Evolutionary conservation across 805 yeast genomes (phyloP).

Genomic region (Scheffersomyces amazonensis): DNA sequence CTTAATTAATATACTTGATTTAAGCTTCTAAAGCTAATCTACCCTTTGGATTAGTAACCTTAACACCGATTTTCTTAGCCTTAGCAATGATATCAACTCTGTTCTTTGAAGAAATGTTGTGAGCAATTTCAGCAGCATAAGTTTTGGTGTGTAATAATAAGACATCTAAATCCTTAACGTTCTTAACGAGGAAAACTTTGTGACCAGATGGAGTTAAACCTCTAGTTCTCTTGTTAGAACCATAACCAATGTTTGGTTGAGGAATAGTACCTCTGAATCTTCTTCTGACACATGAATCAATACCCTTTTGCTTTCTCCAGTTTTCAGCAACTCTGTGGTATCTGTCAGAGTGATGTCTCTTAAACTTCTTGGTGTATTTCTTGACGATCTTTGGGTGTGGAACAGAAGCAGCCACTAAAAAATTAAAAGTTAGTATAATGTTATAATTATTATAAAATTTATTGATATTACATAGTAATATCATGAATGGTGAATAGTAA

Average conservation of each 20-base stretch:
- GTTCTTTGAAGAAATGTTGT: slow-evolving; percentile 97
- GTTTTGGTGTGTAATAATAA: slow-evolving; percentile 96
- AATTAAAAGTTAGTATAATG: background rate
- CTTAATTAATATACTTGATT: slow-evolving; percentile 23
- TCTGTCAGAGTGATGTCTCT: slow-evolving; percentile 99
- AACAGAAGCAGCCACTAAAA: slow-evolving; percentile 86
- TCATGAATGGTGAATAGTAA: too few species aligned
- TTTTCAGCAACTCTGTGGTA: slow-evolving; percentile 96
- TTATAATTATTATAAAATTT: too few species aligned
- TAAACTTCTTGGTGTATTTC: slow-evolving; percentile 98
- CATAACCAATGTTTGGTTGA: slow-evolving; percentile 99
- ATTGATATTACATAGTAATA: too few species aligned
- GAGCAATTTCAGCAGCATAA: slow-evolving; percentile 99
- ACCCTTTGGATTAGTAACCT: slow-evolving; percentile 99
- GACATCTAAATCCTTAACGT: slow-evolving; percentile 90
- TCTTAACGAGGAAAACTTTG: slow-evolving; percentile 93
- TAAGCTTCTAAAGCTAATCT: slow-evolving; percentile 98
- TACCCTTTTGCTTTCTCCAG: slow-evolving; percentile 99
- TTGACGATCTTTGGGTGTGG: slow-evolving; percentile 99
- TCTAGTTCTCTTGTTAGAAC: slow-evolving; percentile 98
- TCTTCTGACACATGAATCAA: slow-evolving; percentile 99
- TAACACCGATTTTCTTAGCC: slow-evolving; percentile 97
- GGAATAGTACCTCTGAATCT: slow-evolving; percentile 99
- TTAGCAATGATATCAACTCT: slow-evolving; percentile 93
- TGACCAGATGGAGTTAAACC: slow-evolving; percentile 96